Base-by-base conservation (phyloP, 352 stramenopile species). In the Phytophthora podocarpi region DNA sequence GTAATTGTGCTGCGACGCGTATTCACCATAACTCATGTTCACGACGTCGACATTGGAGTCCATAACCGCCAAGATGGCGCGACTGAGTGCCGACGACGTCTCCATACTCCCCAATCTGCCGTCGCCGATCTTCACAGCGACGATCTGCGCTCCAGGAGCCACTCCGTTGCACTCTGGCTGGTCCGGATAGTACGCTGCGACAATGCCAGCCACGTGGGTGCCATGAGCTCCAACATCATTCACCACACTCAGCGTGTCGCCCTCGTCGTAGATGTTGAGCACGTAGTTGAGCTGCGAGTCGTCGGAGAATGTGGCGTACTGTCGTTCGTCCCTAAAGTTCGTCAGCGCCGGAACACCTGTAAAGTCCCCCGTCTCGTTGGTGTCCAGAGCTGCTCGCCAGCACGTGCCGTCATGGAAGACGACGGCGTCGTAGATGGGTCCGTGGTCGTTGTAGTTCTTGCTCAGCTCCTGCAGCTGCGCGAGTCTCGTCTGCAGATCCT, bases 11-110 rank as follows among this genome's bases (percentile, higher is more conserved):
- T 96, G 68, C 18, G 71, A 82, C 23, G 84, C 92, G 34, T 96
- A 93, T 74, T 99, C 97, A 21, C 96, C 97, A 70, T 98, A 99
- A 37, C 87, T 98, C 79, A 99, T 96, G 80, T 99, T 99, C 24
- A 99, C 86, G 0, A 99, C 50, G 70, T 99, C 93, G n/a, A 86
- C 93, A 13, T 91, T 90, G 30, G 87, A 67, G 27, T 88, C 66
- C 48, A 96, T 86, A 18, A 97, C 91, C 4, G 96, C 90, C 41
- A 96, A 81, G 37, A 99, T 85, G 0, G 91, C 97, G 42, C 97
- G 87, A 36, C 84, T 93, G 26, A 99, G 57, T 5, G 84, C 90
- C 4, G 84, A 76, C 10, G 72, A 88, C 13, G 96, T 98, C 86
- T 99, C 97, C 92, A 98, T 98, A 41, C 84, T 95, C 5, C 85